Evolutionary conservation across 257 asterid species (phyloP).

Genomic region (Paraleonurus japonicus): DNA sequence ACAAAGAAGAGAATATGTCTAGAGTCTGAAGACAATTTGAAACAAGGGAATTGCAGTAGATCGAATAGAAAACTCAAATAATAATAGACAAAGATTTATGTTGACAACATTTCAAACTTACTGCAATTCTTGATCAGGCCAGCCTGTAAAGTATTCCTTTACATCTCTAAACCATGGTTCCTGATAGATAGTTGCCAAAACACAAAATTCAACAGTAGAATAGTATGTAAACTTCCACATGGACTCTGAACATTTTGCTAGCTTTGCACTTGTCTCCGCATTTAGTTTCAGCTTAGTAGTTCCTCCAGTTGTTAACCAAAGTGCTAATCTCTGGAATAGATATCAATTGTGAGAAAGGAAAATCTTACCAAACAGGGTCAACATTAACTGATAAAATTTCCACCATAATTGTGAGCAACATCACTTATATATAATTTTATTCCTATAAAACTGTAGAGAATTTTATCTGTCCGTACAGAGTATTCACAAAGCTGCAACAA

Average conservation of each 20-base stretch:
- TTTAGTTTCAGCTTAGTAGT: conserved; percentile 41
- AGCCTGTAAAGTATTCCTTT: conserved; percentile 63
- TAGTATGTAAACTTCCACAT: conserved; percentile 94
- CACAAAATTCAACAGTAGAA: conserved; percentile 61
- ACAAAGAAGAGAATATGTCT: neutral
- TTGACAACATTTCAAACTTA: conserved; percentile 30
- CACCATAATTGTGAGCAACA: neutral
- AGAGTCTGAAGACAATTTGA: neutral
- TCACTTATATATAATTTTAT: neutral
- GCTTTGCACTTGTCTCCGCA: conserved; percentile 56
- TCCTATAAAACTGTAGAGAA: neutral
- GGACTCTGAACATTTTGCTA: conserved; percentile 85
- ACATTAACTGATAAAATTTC: neutral
- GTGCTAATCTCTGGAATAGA: conserved; percentile 65
- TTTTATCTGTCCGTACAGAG: neutral
- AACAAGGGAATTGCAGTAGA: neutral
- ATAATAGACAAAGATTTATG: neutral
- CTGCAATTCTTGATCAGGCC: conserved; percentile 86
- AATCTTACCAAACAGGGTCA: neutral
- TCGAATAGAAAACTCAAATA: neutral
- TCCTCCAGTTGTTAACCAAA: conserved; percentile 59
- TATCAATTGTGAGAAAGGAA: conserved; percentile 28
- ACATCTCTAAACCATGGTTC: conserved; percentile 78
- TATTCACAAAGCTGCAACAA: neutral
- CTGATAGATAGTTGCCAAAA: conserved; percentile 44